A percentile compares a stretch with the other conserved stretches of the same genome.
phyloP scores from a whole-genome alignment of 2,329 filamentous ascomycete species.

The Leptodontidium sp. region DNA sequence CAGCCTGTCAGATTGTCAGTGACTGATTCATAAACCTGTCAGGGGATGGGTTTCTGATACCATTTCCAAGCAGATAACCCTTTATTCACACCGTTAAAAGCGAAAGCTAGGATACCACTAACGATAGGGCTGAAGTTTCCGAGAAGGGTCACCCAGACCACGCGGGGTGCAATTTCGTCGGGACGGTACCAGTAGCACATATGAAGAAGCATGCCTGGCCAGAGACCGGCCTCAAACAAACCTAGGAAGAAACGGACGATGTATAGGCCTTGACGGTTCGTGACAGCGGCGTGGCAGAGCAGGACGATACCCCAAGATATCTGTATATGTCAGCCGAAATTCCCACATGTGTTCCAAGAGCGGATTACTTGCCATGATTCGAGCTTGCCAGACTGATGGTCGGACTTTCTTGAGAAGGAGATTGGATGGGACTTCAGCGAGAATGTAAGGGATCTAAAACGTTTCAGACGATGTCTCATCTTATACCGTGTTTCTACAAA shows the following conservation, averaged over 20 bases:
- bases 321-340: not conserved
- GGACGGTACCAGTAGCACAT: conserved; percentile 58
- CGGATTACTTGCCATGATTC: conserved; percentile 43
- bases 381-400: conserved; percentile 48
- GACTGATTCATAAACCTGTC: not conserved
- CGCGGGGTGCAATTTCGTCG: conserved; percentile 55
- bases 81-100: conserved; percentile 48
- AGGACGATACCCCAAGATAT: conserved; percentile 52
- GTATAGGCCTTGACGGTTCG: conserved; percentile 49
- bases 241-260: conserved; percentile 63
- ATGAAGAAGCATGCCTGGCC: conserved; percentile 50
- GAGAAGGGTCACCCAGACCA: conserved; percentile 55
- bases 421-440: conserved; percentile 51
- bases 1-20: conserved; percentile 39
- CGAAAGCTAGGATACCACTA: conserved; percentile 54
- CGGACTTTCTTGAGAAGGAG: conserved; percentile 48
- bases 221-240: conserved; percentile 54
- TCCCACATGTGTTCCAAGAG: not conserved
- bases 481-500: not conserved
- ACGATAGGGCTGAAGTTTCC: conserved; percentile 53
- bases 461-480: not conserved
- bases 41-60: conserved; percentile 30
- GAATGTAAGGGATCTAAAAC: conserved; percentile 47
- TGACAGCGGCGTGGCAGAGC: conserved; percentile 48
- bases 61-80: conserved; percentile 48